Conservation (phyloP, 2,329 filamentous ascomycete species). For the Colletotrichum tropicale region DNA sequence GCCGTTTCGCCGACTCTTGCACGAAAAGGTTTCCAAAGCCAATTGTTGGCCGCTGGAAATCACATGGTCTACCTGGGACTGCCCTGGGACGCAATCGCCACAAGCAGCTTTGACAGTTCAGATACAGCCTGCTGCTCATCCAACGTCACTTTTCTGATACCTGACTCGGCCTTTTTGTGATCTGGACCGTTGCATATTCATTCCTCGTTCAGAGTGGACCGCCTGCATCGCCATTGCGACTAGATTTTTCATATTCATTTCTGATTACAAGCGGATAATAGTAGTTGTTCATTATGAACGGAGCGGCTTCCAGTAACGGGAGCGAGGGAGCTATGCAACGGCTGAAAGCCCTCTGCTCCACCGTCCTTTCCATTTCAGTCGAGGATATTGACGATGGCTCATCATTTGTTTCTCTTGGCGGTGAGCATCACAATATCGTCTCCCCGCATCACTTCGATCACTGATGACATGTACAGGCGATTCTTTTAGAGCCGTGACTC, state of each 20-base stretch:
- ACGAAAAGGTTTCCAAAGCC: neutral
- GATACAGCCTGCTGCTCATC: neutral
- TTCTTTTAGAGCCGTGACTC: conserved; percentile 3
- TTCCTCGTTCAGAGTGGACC: neutral
- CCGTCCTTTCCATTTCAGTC: neutral
- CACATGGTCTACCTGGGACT: neutral
- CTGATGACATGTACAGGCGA: neutral
- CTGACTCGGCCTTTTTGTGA: neutral
- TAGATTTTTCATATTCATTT: neutral
- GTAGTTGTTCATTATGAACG: neutral
- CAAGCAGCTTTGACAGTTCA: neutral
- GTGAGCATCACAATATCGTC: neutral
- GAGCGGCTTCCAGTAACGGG: neutral
- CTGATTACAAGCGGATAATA: neutral
- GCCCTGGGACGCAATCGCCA: neutral
- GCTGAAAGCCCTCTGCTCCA: neutral
- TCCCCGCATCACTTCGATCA: too few relatives aligned
- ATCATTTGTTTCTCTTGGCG: conserved; percentile 3
- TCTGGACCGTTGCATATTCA: neutral
- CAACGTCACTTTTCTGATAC: neutral
- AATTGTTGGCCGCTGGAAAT: neutral
- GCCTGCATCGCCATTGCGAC: neutral
- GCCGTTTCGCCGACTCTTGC: neutral
- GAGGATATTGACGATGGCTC: neutral
- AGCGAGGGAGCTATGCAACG: neutral